Evolutionary conservation across 2,329 filamentous ascomycete species (phyloP).

Genomic region (Aaosphaeria arxii): DNA sequence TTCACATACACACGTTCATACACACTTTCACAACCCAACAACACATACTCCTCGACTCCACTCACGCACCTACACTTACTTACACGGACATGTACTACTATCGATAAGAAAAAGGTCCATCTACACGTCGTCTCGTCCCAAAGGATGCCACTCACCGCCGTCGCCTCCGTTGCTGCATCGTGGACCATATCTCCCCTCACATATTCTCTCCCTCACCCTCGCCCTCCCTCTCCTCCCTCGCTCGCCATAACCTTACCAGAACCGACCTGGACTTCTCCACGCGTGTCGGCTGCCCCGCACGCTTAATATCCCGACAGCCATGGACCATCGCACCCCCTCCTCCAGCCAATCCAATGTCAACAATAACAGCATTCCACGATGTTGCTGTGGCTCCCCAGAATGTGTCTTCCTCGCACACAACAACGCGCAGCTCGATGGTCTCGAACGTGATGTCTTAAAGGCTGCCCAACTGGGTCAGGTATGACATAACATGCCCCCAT

Average conservation of each 20-base stretch:
- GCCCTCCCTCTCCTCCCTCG: not conserved
- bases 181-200: too few relatives aligned
- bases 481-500: constrained; percentile 43
- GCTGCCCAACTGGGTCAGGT: constrained; percentile 92
- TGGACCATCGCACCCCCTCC: too few relatives aligned
- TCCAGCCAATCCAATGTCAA: too few relatives aligned
- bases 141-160: too few relatives aligned
- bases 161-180: too few relatives aligned
- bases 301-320: not conserved
- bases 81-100: too few relatives aligned
- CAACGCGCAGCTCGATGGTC: constrained; percentile 69
- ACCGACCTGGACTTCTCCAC: constrained; percentile 1
- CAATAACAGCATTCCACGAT: constrained; percentile 43
- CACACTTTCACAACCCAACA: not conserved
- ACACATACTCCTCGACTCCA: not conserved
- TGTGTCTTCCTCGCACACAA: constrained; percentile 83
- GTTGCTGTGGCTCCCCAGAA: constrained; percentile 81
- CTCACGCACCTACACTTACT: not conserved
- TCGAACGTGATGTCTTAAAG: constrained; percentile 84
- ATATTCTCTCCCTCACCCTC: not conserved
- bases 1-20: not conserved
- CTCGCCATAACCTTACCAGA: not conserved
- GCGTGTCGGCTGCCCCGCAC: not conserved
- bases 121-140: too few relatives aligned
- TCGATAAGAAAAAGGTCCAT: too few relatives aligned